These are phyloP conservation scores for Coprinellus micaceus DNA, from an alignment of 768 basidiomycete genomes.

Conservation along the genomic window DNA sequence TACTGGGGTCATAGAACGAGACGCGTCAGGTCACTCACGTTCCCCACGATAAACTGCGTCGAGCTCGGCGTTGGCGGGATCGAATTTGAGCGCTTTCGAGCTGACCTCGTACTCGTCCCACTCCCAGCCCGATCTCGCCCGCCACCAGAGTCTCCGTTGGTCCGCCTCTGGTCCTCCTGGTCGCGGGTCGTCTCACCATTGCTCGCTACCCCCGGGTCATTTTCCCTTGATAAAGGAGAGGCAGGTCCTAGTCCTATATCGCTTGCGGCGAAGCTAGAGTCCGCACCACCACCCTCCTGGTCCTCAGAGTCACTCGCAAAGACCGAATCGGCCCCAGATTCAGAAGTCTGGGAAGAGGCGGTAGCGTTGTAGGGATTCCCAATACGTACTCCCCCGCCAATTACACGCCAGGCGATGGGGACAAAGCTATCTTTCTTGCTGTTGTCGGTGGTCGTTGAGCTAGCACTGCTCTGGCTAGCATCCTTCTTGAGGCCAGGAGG, in stretches of 20 bases:
- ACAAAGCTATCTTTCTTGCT: conserved; percentile 58
- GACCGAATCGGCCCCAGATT: not conserved
- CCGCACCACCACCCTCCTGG: not conserved
- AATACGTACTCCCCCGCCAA: conserved; percentile 74
- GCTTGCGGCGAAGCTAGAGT: not conserved
- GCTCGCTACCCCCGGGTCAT: too few species aligned
- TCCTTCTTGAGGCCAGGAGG: conserved; percentile 1
- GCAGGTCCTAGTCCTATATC: too few species aligned
- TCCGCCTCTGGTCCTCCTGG: not conserved
- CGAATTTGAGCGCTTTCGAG: conserved; percentile 13
- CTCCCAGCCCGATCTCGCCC: not conserved
- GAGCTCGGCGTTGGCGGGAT: conserved; percentile 10
- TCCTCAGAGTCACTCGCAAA: not conserved
- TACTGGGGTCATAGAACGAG: not conserved
- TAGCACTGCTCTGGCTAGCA: conserved; percentile 20
- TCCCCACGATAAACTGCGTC: conserved; percentile 24
- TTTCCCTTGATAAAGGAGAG: too few species aligned
- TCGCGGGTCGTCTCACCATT: too few species aligned
- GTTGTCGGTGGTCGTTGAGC: conserved; percentile 32
- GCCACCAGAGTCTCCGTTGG: not conserved
- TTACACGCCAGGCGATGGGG: conserved; percentile 72
- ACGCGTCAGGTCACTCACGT: conserved; percentile 20
- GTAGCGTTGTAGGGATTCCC: conserved; percentile 26
- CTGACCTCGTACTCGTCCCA: not conserved
- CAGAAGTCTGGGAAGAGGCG: not conserved